Evolutionary conservation across 139 green algal genomes (phyloP).

Genomic region (Trebouxia sp.): DNA sequence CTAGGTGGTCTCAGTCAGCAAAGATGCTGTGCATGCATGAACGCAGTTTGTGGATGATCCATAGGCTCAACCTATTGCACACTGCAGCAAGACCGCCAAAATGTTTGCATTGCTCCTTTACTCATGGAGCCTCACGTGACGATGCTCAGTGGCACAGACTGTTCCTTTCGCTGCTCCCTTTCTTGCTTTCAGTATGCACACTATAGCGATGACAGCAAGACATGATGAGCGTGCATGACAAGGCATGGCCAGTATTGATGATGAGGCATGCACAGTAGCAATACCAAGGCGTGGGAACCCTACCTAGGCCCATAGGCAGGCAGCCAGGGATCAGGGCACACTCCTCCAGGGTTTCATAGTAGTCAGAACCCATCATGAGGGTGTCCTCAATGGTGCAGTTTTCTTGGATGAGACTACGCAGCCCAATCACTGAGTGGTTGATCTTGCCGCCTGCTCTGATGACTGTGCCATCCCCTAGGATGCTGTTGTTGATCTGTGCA

Average conservation of each 20-base stretch:
- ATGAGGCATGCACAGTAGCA: not conserved
- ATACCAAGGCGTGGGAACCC: not conserved
- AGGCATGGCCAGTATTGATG: not conserved
- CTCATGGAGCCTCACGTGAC: too few relatives aligned
- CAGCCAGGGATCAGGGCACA: slow-evolving; percentile 70
- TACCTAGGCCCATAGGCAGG: slow-evolving; percentile 94
- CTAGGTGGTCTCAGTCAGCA: too few relatives aligned
- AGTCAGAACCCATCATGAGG: slow-evolving; percentile 91
- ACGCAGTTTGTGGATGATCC: too few relatives aligned
- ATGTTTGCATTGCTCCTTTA: too few relatives aligned
- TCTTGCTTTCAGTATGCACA: too few relatives aligned
- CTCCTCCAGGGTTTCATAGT: slow-evolving; percentile 93
- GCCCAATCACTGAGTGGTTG: slow-evolving; percentile 88
- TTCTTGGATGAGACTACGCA: slow-evolving; percentile 84
- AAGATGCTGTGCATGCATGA: too few relatives aligned
- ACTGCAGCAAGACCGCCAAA: too few relatives aligned
- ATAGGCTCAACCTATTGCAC: too few relatives aligned
- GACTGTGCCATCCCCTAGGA: slow-evolving; percentile 83
- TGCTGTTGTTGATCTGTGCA: slow-evolving; percentile 57
- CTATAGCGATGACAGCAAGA: too few relatives aligned
- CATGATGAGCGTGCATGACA: not conserved
- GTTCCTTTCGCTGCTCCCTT: too few relatives aligned
- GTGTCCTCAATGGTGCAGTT: slow-evolving; percentile 70
- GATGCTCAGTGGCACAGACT: too few relatives aligned
- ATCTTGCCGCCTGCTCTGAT: slow-evolving; percentile 81